Conservation (phyloP, 176 grass and related monocot genomes). For the Bothriochloa decipiens region DNA sequence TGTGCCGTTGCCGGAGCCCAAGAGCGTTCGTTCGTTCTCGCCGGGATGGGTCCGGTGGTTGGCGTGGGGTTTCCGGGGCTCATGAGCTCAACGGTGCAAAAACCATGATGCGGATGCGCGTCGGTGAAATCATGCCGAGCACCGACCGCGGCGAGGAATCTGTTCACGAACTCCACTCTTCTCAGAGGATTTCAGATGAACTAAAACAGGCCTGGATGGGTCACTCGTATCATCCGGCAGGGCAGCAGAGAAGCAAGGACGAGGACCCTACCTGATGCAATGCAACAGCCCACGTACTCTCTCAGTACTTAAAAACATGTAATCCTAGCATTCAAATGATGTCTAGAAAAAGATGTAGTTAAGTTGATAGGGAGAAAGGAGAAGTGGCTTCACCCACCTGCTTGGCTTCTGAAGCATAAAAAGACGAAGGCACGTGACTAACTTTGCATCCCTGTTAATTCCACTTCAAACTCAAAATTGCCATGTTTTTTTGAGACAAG, state of each 20-base stretch:
- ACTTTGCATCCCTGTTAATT: too few species aligned
- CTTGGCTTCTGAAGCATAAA: too few species aligned
- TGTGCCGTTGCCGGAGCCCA: background rate
- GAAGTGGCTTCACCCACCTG: too few species aligned
- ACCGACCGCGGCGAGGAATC: background rate
- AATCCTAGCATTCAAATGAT: too few species aligned
- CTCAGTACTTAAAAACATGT: too few species aligned
- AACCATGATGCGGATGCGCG: background rate
- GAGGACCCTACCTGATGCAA: background rate
- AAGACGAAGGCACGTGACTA: too few species aligned
- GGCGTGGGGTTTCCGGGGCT: background rate
- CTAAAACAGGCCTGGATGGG: background rate
- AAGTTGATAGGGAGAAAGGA: too few species aligned
- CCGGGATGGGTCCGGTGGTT: background rate
- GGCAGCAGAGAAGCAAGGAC: too few species aligned
- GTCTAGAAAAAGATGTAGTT: too few species aligned
- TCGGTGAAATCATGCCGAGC: background rate
- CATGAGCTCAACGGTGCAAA: conserved; percentile 25
- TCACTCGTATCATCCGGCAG: too few species aligned
- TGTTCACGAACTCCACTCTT: background rate
- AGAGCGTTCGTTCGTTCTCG: background rate
- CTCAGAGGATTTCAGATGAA: background rate
- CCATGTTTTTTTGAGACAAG: too few species aligned
- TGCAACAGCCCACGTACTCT: background rate
- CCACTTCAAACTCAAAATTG: too few species aligned